A percentile compares a stretch with the other conserved stretches of the same genome.
Evolutionary conservation across 345 rosid genomes (phyloP).

Genomic region (Boechera divaricarpa): DNA sequence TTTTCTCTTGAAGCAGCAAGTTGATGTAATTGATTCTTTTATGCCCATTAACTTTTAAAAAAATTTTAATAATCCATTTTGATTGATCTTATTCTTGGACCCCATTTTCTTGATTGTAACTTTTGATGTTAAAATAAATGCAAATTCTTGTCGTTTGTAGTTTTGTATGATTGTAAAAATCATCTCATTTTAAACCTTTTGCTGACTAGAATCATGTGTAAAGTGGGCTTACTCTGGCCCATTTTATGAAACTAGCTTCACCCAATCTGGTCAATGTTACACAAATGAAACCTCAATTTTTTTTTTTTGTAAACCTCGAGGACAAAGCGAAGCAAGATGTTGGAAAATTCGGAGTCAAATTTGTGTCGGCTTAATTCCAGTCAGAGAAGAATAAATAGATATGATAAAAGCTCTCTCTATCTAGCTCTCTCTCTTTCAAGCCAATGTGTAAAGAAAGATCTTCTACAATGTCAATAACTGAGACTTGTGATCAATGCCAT

Average conservation of each 20-base stretch:
- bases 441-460: slow-evolving; percentile 21
- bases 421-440: slow-evolving; percentile 14
- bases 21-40: slow-evolving; percentile 15
- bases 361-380: neutral
- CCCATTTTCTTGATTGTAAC: slow-evolving; percentile 21
- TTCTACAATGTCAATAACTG: slow-evolving; percentile 64
- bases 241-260: slow-evolving; percentile 5
- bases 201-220: slow-evolving; percentile 17
- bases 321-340: slow-evolving; percentile 6
- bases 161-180: slow-evolving; percentile 3
- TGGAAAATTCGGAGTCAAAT: neutral
- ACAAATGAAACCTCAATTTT: neutral
- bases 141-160: slow-evolving; percentile 9
- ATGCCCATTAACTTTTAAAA: slow-evolving; percentile 13
- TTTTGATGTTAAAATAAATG: slow-evolving; percentile 1
- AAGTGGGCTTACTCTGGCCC: slow-evolving; percentile 34
- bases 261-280: slow-evolving; percentile 16
- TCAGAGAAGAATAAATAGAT: neutral
- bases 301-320: neutral
- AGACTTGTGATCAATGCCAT: slow-evolving; percentile 95
- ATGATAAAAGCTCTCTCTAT: slow-evolving; percentile 9
- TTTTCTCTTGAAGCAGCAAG: slow-evolving; percentile 2
- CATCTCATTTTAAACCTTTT: neutral
- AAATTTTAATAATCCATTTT: slow-evolving; percentile 15
- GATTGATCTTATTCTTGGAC: slow-evolving; percentile 27